These are phyloP conservation scores for Aristolochia fimbriata DNA, from an alignment of 164 flowering plant genomes.

Conservation along the genomic window DNA sequence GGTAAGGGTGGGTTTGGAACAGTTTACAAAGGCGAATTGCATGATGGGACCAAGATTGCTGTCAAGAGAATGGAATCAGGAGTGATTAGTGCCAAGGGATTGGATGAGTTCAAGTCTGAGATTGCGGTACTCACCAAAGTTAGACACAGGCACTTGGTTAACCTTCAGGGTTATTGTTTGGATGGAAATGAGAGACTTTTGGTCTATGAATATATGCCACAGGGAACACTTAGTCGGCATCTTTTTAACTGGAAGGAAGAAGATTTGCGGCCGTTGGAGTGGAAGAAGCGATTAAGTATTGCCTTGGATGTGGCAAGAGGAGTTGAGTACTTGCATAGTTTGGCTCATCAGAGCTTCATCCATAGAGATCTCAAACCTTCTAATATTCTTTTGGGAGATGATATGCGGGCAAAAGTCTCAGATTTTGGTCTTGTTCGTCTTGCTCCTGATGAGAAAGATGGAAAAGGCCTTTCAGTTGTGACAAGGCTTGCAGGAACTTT, in stretches of 20 bases:
- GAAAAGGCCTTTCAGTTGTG: conserved; percentile 42
- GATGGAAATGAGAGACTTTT: conserved; percentile 87
- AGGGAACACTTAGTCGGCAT: conserved; percentile 67
- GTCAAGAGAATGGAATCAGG: conserved; percentile 94
- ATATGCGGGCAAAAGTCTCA: conserved; percentile 90
- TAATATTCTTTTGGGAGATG: conserved; percentile 89
- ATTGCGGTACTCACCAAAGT: conserved; percentile 84
- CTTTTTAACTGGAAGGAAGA: conserved; percentile 70
- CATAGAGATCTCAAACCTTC: conserved; percentile 95
- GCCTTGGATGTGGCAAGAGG: conserved; percentile 95
- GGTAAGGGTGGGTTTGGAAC: conserved; percentile 95
- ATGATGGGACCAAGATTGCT: conserved; percentile 91
- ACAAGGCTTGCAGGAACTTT: conserved; percentile 92
- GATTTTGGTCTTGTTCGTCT: conserved; percentile 95
- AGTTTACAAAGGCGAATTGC: conserved; percentile 89
- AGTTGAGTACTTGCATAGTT: conserved; percentile 80
- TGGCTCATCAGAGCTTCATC: conserved; percentile 79
- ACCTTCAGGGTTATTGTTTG: conserved; percentile 74
- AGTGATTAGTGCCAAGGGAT: conserved; percentile 55
- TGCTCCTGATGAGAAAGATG: conserved; percentile 80
- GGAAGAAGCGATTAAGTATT: conserved; percentile 67
- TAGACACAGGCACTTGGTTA: conserved; percentile 81
- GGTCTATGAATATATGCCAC: conserved; percentile 92
- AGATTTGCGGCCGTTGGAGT: conserved; percentile 65
- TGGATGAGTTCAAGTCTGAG: conserved; percentile 80